Percentiles rank a stretch among this genome's conserved stretches.
These are phyloP conservation scores for Suillus discolor DNA, from an alignment of 768 basidiomycete species.

Conservation along the genomic window DNA sequence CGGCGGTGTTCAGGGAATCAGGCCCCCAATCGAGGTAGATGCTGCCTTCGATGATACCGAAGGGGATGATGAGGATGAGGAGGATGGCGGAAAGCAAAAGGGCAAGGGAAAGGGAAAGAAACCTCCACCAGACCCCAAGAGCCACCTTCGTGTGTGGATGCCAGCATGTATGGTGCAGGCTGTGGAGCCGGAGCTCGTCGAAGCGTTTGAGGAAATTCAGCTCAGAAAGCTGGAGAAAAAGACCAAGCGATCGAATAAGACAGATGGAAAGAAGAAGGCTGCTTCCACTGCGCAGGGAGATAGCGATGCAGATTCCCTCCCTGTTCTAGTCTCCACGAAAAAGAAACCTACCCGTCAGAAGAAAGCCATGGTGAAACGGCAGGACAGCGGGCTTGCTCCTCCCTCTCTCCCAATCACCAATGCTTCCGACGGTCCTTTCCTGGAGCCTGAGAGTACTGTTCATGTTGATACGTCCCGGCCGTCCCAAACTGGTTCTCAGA, in stretches of 20 bases:
- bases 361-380: neutral
- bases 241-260: constrained; percentile 37
- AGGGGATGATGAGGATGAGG: constrained; percentile 50
- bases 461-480: neutral
- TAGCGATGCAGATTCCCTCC: constrained; percentile 10
- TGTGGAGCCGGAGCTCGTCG: constrained; percentile 66
- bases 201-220: constrained; percentile 55
- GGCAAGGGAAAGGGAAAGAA: constrained; percentile 38
- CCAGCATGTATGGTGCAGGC: constrained; percentile 76
- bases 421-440: neutral
- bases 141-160: constrained; percentile 75
- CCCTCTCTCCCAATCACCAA: neutral
- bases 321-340: neutral
- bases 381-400: neutral
- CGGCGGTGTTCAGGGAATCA: constrained; percentile 64
- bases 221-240: constrained; percentile 55
- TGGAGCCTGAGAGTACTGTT: neutral
- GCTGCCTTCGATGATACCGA: constrained; percentile 53
- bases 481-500: constrained; percentile 1
- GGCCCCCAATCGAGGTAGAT: constrained; percentile 46
- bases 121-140: constrained; percentile 47
- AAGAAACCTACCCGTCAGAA: neutral
- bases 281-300: constrained; percentile 11
- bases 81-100: constrained; percentile 33
- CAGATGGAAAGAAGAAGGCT: constrained; percentile 24